Evolutionary conservation across 768 basidiomycete genomes (phyloP).

Genomic region (Xanthoconium stramineum): DNA sequence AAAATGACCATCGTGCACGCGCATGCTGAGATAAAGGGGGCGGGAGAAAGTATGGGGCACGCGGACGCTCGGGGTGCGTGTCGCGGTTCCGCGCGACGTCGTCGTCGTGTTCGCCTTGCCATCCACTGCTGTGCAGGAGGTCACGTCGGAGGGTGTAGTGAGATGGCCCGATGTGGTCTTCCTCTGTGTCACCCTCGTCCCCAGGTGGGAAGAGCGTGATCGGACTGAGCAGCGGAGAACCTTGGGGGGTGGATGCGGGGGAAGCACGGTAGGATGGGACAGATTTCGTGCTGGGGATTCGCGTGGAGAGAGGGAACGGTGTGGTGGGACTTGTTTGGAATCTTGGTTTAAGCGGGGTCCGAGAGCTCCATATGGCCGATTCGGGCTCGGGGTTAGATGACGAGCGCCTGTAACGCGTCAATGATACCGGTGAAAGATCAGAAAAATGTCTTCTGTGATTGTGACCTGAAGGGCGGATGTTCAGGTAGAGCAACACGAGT

Average conservation of each 20-base stretch:
- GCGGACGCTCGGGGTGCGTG: neutral
- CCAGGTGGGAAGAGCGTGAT: slow-evolving; percentile 36
- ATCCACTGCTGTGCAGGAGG: slow-evolving; percentile 25
- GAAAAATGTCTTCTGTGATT: slow-evolving; percentile 17
- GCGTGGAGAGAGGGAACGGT: slow-evolving; percentile 37
- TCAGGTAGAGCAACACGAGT: slow-evolving; percentile 43
- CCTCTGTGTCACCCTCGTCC: slow-evolving; percentile 46
- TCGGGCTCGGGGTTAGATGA: slow-evolving; percentile 30
- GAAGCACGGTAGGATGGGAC: slow-evolving; percentile 40
- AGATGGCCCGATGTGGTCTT: slow-evolving; percentile 42
- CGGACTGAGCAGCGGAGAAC: slow-evolving; percentile 38
- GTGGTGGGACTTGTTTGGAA: slow-evolving; percentile 39
- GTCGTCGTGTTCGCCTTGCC: slow-evolving; percentile 28
- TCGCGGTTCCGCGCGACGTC: neutral
- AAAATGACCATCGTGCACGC: slow-evolving; percentile 32
- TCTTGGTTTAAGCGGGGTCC: slow-evolving; percentile 42
- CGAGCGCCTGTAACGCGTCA: slow-evolving; percentile 24
- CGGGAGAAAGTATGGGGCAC: slow-evolving; percentile 36
- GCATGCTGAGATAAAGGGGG: slow-evolving; percentile 30
- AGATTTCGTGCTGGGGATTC: slow-evolving; percentile 36
- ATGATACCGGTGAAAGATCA: slow-evolving; percentile 33
- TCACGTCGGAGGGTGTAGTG: slow-evolving; percentile 47
- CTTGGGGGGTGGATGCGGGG: slow-evolving; percentile 36
- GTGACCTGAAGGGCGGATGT: slow-evolving; percentile 30
- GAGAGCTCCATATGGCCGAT: slow-evolving; percentile 37